These are phyloP conservation scores for Trapa bicornis DNA, from an alignment of 345 rosid genomes.

Conservation along the genomic window DNA sequence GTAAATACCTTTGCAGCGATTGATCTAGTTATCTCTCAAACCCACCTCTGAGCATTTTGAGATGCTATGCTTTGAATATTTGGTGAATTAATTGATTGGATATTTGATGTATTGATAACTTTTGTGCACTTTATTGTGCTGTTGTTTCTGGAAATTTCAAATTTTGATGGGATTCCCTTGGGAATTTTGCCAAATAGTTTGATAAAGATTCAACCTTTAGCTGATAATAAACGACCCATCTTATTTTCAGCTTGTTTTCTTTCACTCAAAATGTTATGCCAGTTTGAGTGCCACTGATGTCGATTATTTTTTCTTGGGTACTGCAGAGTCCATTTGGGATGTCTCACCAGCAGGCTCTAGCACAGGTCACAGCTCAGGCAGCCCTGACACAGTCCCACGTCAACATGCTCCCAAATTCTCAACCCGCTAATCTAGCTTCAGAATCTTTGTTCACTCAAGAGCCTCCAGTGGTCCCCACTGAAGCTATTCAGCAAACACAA, in stretches of 20 bases:
- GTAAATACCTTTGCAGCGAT: background rate
- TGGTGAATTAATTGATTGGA: background rate
- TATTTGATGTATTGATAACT: no score
- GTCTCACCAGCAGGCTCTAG: conserved; percentile 74
- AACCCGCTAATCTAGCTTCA: conserved; percentile 12
- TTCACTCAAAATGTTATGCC: background rate
- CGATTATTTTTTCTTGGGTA: conserved; percentile 10
- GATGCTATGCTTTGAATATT: background rate
- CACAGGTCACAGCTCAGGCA: conserved; percentile 73
- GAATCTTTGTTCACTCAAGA: conserved; percentile 14
- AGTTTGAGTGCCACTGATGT: conserved; percentile 5
- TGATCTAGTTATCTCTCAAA: background rate
- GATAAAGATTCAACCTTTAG: background rate
- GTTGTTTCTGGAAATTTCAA: no score
- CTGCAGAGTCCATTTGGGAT: conserved; percentile 70
- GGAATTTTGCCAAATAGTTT: background rate
- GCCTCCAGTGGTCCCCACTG: conserved; percentile 23
- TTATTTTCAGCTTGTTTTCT: background rate
- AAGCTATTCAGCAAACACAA: conserved; percentile 26
- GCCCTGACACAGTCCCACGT: conserved; percentile 34
- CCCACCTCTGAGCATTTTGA: background rate
- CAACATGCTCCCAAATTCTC: conserved; percentile 26
- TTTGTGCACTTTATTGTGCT: no score
- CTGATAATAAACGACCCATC: background rate
- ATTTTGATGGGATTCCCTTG: background rate